Evolutionary conservation across 768 basidiomycete species (phyloP).

Genomic region (Macrocybe gigantea): DNA sequence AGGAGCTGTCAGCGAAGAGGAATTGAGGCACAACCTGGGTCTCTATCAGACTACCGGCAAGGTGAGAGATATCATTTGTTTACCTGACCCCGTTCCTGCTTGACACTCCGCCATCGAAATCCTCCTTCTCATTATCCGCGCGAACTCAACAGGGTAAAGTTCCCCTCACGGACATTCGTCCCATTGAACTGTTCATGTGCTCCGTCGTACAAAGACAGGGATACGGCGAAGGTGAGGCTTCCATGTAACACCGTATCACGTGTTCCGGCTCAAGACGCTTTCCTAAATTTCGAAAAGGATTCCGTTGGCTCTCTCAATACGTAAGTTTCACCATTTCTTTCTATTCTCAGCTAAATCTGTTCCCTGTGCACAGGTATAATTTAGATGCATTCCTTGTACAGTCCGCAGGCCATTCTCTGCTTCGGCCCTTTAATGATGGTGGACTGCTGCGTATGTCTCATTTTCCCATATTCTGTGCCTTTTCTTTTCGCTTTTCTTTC

Average conservation of each 20-base stretch:
- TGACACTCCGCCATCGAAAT: neutral
- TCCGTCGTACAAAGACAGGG: constrained; percentile 98
- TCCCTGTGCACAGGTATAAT: too few relatives aligned
- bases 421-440: too few relatives aligned
- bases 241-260: neutral
- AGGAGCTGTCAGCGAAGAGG: constrained; percentile 96
- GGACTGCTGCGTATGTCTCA: too few relatives aligned
- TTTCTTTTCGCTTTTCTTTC: too few relatives aligned
- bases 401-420: too few relatives aligned
- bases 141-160: constrained; percentile 78
- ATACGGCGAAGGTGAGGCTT: constrained; percentile 81
- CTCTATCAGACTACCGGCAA: constrained; percentile 99
- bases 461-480: too few relatives aligned
- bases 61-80: constrained; percentile 33
- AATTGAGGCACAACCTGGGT: constrained; percentile 91
- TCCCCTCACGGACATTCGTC: constrained; percentile 92
- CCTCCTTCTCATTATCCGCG: constrained; percentile 5
- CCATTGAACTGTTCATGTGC: constrained; percentile 99
- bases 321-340: constrained; percentile 37
- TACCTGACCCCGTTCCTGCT: constrained; percentile 7
- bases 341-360: too few relatives aligned
- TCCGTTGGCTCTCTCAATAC: constrained; percentile 98
- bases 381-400: too few relatives aligned
- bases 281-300: constrained; percentile 39
- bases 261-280: constrained; percentile 2